Evolutionary conservation across 352 stramenopile genomes (phyloP), one percentile per base, ranked within the genome.

Genomic region (Phytophthora colocasiae): DNA sequence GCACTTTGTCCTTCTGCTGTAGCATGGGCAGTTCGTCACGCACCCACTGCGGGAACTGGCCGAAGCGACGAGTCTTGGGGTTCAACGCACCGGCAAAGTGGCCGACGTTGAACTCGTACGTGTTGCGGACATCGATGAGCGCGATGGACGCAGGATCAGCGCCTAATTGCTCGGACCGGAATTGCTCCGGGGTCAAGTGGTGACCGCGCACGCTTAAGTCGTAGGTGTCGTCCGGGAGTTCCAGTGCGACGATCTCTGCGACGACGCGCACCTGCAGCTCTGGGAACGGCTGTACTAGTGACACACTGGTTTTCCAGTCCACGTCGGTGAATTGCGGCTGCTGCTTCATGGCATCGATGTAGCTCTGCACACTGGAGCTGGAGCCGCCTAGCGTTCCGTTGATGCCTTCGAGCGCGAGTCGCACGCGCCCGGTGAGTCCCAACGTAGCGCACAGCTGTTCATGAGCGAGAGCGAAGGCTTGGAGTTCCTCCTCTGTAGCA

Each of bases 271-370:
- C 78, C 7, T 89, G 78, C 36, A 97, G 67, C 38, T 88, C 86
- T 4, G 68, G 50, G 59, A 96, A 95, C 7, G 83, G 84, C 56
- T 69, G 43, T 0, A 85, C 81, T 0, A 51, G 7, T 0, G 83
- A 81, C 6, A 17, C 29, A 63, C 85, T 93, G 10, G 76, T 87
- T 75, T 97, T 97, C 90, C 90, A 97, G 80, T 96, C 90, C 43
- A 96, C 75, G 48, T 68, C 60, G 15, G 7, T 11, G 53, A 81
- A 81, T 17, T 64, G 60, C 27, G 47, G 29, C 31, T 69, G 51
- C 38, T 73, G 46, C 47, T 79, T 36, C 82, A 94, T 95, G 7
- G 6, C 27, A 10, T 71, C 58, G 11, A 93, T 78, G 77, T 97
- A 97, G 55, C 73, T 60, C 19, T 87, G 69, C 38, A 97, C 74